A percentile compares a stretch with the other conserved stretches of the same genome.
These are phyloP conservation scores for Ophiostoma fasciatum DNA, from an alignment of 2,329 filamentous ascomycete genomes.

Conservation along the genomic window DNA sequence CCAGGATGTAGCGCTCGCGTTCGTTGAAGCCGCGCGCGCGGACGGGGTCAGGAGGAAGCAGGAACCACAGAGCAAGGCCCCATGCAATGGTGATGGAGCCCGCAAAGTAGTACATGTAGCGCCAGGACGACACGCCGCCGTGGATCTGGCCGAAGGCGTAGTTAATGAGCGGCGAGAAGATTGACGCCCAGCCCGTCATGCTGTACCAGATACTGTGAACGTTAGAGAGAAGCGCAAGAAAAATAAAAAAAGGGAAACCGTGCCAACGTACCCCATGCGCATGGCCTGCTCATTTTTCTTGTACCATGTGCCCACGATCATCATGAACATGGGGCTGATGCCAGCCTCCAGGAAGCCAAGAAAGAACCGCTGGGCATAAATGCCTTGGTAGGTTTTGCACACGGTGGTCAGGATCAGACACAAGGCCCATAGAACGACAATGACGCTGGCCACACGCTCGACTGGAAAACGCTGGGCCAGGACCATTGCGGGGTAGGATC, in stretches of 20 bases:
- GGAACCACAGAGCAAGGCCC: constrained; percentile 12
- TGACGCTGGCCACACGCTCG: constrained; percentile 2
- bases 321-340: constrained; percentile 30
- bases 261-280: constrained; percentile 1
- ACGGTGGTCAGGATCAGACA: constrained; percentile 22
- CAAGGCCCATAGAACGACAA: constrained; percentile 1
- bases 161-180: constrained; percentile 28
- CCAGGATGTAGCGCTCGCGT: constrained; percentile 16
- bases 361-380: constrained; percentile 35
- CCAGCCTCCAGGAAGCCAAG: constrained; percentile 40
- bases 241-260: not conserved
- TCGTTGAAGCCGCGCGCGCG: constrained; percentile 12
- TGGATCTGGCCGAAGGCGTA: constrained; percentile 28
- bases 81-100: constrained; percentile 24
- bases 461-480: constrained; percentile 3
- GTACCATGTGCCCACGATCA: constrained; percentile 35
- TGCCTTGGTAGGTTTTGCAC: constrained; percentile 21
- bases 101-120: constrained; percentile 24
- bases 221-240: constrained; percentile 17
- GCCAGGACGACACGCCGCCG: constrained; percentile 21
- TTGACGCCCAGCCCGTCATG: constrained; percentile 26
- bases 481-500: constrained; percentile 26
- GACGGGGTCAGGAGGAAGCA: constrained; percentile 4
- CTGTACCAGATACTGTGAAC: constrained; percentile 18
- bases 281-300: constrained; percentile 21